Evolutionary conservation across 1,284 basidiomycete species (phyloP).

Genomic region (Fomitopsis schrenkii): DNA sequence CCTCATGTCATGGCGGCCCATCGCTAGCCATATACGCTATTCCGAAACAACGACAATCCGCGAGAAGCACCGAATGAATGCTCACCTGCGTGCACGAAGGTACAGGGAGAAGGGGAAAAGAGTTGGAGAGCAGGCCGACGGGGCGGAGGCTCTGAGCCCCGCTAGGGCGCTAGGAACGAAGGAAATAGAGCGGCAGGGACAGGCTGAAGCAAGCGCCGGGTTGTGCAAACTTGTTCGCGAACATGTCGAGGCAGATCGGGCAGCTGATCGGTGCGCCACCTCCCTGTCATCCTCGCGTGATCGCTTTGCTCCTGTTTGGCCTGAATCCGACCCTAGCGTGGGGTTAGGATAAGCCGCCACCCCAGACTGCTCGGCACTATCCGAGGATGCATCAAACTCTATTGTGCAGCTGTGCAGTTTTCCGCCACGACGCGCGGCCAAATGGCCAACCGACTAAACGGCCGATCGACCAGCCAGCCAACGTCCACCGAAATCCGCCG

Average conservation of each 20-base stretch:
- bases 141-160: not conserved
- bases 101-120: too few species aligned
- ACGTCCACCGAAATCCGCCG: too few species aligned
- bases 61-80: not conserved
- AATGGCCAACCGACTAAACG: not conserved
- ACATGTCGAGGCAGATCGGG: not conserved
- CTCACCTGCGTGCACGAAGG: not conserved
- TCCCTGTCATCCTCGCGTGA: constrained; percentile 12
- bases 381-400: constrained; percentile 18
- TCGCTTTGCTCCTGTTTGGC: constrained; percentile 19
- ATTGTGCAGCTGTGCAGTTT: constrained; percentile 18
- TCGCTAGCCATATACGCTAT: not conserved
- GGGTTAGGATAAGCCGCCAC: constrained; percentile 15
- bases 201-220: not conserved
- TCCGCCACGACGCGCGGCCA: not conserved
- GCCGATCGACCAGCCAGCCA: not conserved
- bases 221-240: not conserved
- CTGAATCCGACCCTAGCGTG: constrained; percentile 3
- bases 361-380: not conserved
- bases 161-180: not conserved
- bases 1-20: not conserved
- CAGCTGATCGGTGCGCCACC: not conserved
- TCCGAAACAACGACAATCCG: not conserved
- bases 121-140: not conserved
- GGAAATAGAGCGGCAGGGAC: constrained; percentile 1